Percentiles rank a stretch among this genome's conserved stretches.
These are phyloP conservation scores for Pseudofabraea citricarpa DNA, from an alignment of 2,329 filamentous ascomycete species.

Conservation along the genomic window DNA sequence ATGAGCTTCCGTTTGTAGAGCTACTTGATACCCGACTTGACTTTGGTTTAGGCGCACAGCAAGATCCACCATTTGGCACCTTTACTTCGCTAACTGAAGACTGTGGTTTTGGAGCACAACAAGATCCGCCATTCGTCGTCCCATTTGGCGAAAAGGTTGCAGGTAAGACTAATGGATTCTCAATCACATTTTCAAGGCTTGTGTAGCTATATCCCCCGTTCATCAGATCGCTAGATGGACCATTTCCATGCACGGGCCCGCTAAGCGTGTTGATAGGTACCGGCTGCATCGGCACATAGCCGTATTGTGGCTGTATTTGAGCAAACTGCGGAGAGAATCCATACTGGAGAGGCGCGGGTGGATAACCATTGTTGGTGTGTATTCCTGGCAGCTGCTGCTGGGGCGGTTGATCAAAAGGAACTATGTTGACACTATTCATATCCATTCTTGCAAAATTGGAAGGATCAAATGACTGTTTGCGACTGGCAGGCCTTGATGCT, in stretches of 20 bases:
- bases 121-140: constrained; percentile 10
- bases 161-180: constrained; percentile 18
- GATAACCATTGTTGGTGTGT: constrained; percentile 17
- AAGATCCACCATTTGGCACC: constrained; percentile 10
- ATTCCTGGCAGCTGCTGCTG: constrained; percentile 18
- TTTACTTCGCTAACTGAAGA: not conserved
- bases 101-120: constrained; percentile 5
- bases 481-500: constrained; percentile 16
- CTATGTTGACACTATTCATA: constrained; percentile 44
- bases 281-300: constrained; percentile 15
- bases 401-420: constrained; percentile 29
- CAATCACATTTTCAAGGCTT: constrained; percentile 17
- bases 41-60: constrained; percentile 7
- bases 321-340: constrained; percentile 17
- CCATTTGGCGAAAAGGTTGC: constrained; percentile 10
- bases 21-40: constrained; percentile 1
- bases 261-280: constrained; percentile 11
- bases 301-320: constrained; percentile 16
- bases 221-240: constrained; percentile 13
- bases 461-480: constrained; percentile 46
- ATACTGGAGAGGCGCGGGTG: constrained; percentile 14
- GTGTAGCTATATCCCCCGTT: constrained; percentile 11
- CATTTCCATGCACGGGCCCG: not conserved
- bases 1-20: constrained; percentile 5
- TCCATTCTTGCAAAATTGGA: constrained; percentile 47